Evolutionary conservation across 2,329 filamentous ascomycete genomes (phyloP).

Genomic region (Didymella sp.): DNA sequence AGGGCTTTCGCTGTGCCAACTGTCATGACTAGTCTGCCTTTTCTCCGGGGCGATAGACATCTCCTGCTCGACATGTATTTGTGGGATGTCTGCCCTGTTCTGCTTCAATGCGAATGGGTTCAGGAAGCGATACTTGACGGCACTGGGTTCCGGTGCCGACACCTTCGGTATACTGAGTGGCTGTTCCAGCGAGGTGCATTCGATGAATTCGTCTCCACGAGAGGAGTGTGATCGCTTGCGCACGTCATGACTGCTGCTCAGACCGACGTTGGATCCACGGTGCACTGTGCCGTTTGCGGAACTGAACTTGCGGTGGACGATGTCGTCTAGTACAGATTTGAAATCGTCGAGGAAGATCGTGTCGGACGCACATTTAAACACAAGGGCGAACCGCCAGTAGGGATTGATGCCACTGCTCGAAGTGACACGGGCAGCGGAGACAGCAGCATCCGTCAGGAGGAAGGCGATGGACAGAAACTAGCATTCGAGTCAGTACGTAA

Average conservation of each 20-base stretch:
- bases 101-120: conserved; percentile 24
- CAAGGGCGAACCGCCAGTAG: conserved; percentile 46
- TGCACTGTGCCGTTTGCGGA: conserved; percentile 25
- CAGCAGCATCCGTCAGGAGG: conserved; percentile 39
- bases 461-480: conserved; percentile 38
- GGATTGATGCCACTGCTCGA: conserved; percentile 44
- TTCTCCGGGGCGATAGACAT: conserved; percentile 26
- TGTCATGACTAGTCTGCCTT: conserved; percentile 32
- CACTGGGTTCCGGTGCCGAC: conserved; percentile 15
- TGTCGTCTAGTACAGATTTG: conserved; percentile 46
- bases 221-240: conserved; percentile 26
- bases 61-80: conserved; percentile 37
- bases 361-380: conserved; percentile 48
- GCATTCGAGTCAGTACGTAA: neutral
- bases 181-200: conserved; percentile 25
- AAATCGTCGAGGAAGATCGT: conserved; percentile 49
- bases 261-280: conserved; percentile 21
- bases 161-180: conserved; percentile 16
- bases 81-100: conserved; percentile 20
- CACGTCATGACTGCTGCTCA: conserved; percentile 10
- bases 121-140: conserved; percentile 20
- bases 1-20: conserved; percentile 26
- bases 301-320: conserved; percentile 37
- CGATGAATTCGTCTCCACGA: conserved; percentile 31
- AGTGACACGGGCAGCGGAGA: conserved; percentile 40